Conservation (phyloP, 495 filamentous ascomycete genomes). For the Cladorrhinum samala region DNA sequence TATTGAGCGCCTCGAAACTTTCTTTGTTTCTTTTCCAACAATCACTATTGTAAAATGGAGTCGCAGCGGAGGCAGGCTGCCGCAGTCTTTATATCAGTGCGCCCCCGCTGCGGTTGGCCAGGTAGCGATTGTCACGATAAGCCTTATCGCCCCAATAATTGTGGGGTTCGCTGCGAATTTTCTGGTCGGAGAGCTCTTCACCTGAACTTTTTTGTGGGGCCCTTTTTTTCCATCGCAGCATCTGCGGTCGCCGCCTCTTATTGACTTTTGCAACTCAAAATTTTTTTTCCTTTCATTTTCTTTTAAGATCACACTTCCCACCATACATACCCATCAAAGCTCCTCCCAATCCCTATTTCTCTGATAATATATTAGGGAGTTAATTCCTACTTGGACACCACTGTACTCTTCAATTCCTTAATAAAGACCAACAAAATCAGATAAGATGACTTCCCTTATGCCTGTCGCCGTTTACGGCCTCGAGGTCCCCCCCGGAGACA, state of each 20-base stretch:
- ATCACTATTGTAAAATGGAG: too few relatives aligned
- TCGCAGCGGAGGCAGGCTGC: too few relatives aligned
- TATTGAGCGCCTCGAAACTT: too few relatives aligned
- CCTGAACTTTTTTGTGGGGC: slow-evolving; percentile 19
- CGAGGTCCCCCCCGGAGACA: slow-evolving; percentile 72
- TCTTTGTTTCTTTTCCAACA: too few relatives aligned
- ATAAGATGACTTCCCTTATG: slow-evolving; percentile 33
- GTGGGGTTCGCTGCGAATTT: slow-evolving; percentile 19
- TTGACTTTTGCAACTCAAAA: slow-evolving; percentile 1
- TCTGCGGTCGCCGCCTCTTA: neutral
- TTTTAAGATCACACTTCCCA: neutral
- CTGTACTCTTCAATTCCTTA: neutral
- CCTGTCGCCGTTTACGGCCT: slow-evolving; percentile 88
- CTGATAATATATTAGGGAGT: neutral
- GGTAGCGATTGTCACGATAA: slow-evolving; percentile 20
- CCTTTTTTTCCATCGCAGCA: slow-evolving; percentile 1
- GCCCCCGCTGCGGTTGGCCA: too few relatives aligned
- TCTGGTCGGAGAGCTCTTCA: slow-evolving; percentile 10
- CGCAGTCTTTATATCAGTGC: too few relatives aligned
- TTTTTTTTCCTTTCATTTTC: slow-evolving; percentile 13
- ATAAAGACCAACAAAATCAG: neutral
- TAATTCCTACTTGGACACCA: neutral
- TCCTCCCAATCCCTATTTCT: neutral
- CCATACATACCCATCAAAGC: neutral
- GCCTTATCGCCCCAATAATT: slow-evolving; percentile 16